Conservation (phyloP, 371 early-diverging fungal species). For the Dinochytrium kinnereticum region DNA sequence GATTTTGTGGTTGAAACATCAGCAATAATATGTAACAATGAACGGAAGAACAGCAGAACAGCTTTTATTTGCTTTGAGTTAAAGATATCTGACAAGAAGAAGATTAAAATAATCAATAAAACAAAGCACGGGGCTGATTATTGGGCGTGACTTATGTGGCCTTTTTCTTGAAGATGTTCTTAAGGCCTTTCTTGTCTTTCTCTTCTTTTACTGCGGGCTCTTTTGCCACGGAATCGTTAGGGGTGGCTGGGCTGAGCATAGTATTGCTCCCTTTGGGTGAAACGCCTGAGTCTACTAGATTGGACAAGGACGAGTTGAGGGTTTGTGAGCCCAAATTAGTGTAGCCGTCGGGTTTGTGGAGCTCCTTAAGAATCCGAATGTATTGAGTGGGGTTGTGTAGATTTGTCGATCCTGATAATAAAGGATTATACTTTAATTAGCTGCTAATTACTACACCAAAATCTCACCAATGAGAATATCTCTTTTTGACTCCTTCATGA, state of each 20-base stretch:
- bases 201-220: conserved; percentile 4
- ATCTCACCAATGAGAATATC: conserved; percentile 69
- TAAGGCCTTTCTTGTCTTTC: conserved; percentile 3
- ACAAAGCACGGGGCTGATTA: too few relatives aligned
- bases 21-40: too few relatives aligned
- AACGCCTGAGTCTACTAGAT: neutral
- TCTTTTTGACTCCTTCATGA: conserved; percentile 69
- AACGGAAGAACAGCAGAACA: too few relatives aligned
- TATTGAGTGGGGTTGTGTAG: conserved; percentile 80
- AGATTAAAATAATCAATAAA: neutral
- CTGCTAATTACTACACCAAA: too few relatives aligned
- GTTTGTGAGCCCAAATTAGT: neutral
- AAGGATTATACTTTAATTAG: neutral
- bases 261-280: neutral
- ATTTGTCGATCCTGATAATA: conserved; percentile 68
- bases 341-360: conserved; percentile 44
- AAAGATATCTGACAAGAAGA: neutral
- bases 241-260: neutral
- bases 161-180: conserved; percentile 20
- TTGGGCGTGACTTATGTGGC: too few relatives aligned
- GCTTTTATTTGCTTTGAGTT: neutral
- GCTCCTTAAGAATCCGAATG: conserved; percentile 58
- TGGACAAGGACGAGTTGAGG: conserved; percentile 1
- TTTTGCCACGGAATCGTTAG: neutral
- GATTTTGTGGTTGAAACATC: too few relatives aligned